phyloP scores from a whole-genome alignment of 371 early-diverging fungal genomes.

The Synchytrium microbalum region DNA sequence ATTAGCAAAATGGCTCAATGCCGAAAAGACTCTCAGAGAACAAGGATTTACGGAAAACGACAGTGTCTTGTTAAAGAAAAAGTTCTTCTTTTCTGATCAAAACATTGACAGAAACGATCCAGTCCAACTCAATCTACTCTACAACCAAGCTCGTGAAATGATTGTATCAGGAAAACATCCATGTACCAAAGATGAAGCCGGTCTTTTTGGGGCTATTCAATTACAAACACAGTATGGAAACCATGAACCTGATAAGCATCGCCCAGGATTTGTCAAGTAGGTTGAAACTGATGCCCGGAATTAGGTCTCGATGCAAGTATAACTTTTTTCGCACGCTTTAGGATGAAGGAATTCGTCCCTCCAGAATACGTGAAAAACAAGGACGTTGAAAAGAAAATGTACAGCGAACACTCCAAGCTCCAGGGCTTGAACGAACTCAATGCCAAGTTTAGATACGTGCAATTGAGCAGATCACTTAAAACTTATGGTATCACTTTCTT shows the following conservation, averaged over 20 bases:
- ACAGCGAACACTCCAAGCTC: slow-evolving; percentile 42
- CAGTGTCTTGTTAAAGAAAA: slow-evolving; percentile 42
- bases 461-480: slow-evolving; percentile 42
- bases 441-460: slow-evolving; percentile 49
- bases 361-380: slow-evolving; percentile 40
- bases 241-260: slow-evolving; percentile 46
- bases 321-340: slow-evolving; percentile 4
- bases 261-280: slow-evolving; percentile 38
- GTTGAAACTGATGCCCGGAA: slow-evolving; percentile 3
- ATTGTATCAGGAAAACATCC: slow-evolving; percentile 44
- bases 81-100: slow-evolving; percentile 49
- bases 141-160: slow-evolving; percentile 38
- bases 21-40: slow-evolving; percentile 43
- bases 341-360: slow-evolving; percentile 39
- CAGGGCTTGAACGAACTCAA: slow-evolving; percentile 43
- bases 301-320: neutral
- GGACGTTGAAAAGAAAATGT: slow-evolving; percentile 41
- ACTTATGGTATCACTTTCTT: slow-evolving; percentile 54
- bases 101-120: slow-evolving; percentile 48
- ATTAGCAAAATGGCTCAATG: slow-evolving; percentile 39
- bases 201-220: slow-evolving; percentile 45
- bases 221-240: slow-evolving; percentile 46
- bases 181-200: slow-evolving; percentile 44
- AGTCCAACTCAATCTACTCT: slow-evolving; percentile 46
- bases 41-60: slow-evolving; percentile 42